phyloP scores from a whole-genome alignment of 192 early-diverging fungal genomes.

The Coemansia sp. region DNA sequence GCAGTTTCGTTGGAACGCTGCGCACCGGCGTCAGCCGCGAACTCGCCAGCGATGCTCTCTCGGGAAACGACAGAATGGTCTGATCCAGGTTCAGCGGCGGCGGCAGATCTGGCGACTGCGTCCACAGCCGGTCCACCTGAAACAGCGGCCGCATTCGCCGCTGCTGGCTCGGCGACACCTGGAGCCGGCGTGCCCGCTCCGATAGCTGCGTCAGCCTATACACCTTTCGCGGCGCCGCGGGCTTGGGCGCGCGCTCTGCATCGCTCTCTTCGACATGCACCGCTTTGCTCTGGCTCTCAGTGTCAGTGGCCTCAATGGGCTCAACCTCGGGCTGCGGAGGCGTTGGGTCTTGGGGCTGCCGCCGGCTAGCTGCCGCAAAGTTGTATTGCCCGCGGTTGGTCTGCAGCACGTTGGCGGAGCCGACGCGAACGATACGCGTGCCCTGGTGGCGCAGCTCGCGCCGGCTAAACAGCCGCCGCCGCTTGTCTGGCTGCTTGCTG shows the following conservation, averaged over 20 bases:
- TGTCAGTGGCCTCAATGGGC: not conserved
- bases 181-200: constrained; percentile 14
- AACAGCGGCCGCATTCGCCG: not conserved
- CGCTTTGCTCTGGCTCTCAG: not conserved
- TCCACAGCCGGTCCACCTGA: not conserved
- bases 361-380: constrained; percentile 3
- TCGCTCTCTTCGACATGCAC: not conserved
- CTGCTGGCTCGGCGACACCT: constrained; percentile 11
- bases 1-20: not conserved
- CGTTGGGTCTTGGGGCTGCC: not conserved
- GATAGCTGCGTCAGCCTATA: constrained; percentile 15
- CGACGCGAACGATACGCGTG: constrained; percentile 32
- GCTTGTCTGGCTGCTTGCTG: constrained; percentile 1
- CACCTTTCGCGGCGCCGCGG: constrained; percentile 2
- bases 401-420: constrained; percentile 26
- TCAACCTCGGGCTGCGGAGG: not conserved
- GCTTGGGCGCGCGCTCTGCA: not conserved
- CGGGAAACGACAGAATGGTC: constrained; percentile 12
- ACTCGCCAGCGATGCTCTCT: not conserved
- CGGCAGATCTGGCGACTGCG: constrained; percentile 1
- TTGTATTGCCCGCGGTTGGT: constrained; percentile 17
- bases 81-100: constrained; percentile 16
- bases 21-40: not conserved
- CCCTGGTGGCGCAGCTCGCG: constrained; percentile 32
- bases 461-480: constrained; percentile 28